Evolutionary conservation across 208 protist genomes (phyloP).

Genomic region (Vickermania spadyakhi): DNA sequence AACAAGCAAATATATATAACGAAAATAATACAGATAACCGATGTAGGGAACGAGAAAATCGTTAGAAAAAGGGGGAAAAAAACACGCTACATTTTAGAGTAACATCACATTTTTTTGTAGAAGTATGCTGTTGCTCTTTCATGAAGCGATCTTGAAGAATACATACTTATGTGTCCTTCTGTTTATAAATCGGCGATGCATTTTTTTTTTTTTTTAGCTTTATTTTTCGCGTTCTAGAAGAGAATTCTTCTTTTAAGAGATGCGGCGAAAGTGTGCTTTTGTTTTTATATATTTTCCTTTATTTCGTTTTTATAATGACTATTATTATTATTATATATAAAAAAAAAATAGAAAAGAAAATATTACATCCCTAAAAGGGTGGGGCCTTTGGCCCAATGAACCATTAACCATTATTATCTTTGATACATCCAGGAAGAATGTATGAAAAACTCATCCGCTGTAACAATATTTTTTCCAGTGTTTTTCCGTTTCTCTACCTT

Average conservation of each 20-base stretch:
- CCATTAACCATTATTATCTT: background rate
- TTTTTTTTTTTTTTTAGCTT: conserved; percentile 6
- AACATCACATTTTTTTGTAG: too few species aligned
- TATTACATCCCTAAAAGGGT: too few species aligned
- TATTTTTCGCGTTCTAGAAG: background rate
- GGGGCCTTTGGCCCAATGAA: background rate
- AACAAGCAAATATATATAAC: too few species aligned
- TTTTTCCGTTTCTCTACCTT: background rate
- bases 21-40: too few species aligned
- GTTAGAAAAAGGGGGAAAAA: too few species aligned
- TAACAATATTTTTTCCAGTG: background rate
- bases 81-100: too few species aligned
- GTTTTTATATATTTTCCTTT: conserved; percentile 3
- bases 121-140: too few species aligned
- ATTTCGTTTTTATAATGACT: background rate
- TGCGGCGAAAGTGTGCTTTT: background rate
- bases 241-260: background rate
- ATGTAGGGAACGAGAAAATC: too few species aligned
- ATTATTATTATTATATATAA: background rate
- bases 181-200: conserved; percentile 3
- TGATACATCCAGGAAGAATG: background rate
- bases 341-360: background rate
- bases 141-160: too few species aligned
- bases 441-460: background rate
- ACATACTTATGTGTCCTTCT: background rate